A percentile compares a stretch with the other conserved stretches of the same genome.
Conservation (phyloP, 768 basidiomycete genomes). For the Antrodiella citrinella region DNA sequence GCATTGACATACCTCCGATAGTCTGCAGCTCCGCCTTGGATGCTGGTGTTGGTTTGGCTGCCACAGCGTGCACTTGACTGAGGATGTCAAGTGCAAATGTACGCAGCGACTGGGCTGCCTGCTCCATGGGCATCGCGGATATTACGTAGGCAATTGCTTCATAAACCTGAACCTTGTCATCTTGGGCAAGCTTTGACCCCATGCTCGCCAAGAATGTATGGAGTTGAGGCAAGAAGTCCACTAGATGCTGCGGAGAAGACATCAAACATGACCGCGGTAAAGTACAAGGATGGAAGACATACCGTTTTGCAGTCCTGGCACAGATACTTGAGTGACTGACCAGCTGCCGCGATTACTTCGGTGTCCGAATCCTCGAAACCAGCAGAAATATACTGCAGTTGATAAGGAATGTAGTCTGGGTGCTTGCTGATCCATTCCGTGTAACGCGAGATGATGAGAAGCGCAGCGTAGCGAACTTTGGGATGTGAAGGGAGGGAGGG, state of each 20-base stretch:
- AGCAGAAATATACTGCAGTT: constrained; percentile 84
- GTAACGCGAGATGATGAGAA: constrained; percentile 92
- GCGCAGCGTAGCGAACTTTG: constrained; percentile 88
- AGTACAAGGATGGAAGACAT: constrained; percentile 12
- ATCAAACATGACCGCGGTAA: constrained; percentile 5
- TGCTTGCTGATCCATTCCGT: constrained; percentile 94
- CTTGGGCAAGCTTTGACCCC: constrained; percentile 72
- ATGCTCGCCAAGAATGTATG: constrained; percentile 81
- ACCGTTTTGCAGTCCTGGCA: constrained; percentile 95
- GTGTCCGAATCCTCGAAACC: constrained; percentile 78
- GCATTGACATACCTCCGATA: constrained; percentile 50
- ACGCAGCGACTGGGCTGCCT: constrained; percentile 78
- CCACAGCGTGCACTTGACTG: constrained; percentile 58
- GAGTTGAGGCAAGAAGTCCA: constrained; percentile 85
- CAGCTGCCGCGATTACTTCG: constrained; percentile 89
- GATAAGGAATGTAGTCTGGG: constrained; percentile 76
- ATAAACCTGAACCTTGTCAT: constrained; percentile 87
- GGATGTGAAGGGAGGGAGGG: constrained; percentile 87
- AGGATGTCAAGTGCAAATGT: constrained; percentile 85
- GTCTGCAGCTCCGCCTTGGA: constrained; percentile 66
- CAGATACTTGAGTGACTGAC: constrained; percentile 92
- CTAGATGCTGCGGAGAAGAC: constrained; percentile 55
- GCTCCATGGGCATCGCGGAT: constrained; percentile 85
- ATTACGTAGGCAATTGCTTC: constrained; percentile 96
- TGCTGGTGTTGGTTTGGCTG: constrained; percentile 42